Conservation (phyloP, 2,329 filamentous ascomycete species). For the Pseudopithomyces chartarum region DNA sequence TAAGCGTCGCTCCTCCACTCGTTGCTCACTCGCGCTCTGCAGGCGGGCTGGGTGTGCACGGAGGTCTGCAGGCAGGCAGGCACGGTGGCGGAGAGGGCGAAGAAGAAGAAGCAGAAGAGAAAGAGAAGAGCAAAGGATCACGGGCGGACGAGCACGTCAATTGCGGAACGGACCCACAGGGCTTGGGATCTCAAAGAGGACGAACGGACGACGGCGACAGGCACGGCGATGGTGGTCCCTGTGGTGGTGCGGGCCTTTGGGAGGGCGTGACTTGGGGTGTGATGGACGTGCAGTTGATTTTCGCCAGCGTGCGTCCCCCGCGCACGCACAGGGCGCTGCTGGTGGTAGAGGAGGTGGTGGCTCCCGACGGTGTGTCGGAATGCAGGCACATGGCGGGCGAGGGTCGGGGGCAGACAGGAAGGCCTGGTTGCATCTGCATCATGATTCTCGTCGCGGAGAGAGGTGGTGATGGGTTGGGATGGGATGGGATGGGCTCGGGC, state of each 20-base stretch:
- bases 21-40: background rate
- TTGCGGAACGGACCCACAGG: too few species aligned
- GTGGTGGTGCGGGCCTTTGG: background rate
- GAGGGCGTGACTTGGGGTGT: conserved; percentile 6
- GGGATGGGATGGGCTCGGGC: background rate
- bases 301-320: conserved; percentile 4
- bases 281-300: conserved; percentile 15
- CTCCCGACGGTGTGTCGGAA: background rate
- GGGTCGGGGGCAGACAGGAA: too few species aligned
- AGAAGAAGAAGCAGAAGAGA: background rate
- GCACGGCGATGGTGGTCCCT: too few species aligned
- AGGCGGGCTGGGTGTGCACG: background rate
- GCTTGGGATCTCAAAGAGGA: background rate
- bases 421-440: too few species aligned
- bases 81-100: background rate
- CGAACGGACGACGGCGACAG: background rate
- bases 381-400: too few species aligned
- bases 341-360: background rate
- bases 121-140: too few species aligned
- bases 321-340: background rate
- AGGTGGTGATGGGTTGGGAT: background rate
- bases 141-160: too few species aligned
- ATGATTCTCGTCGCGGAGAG: background rate
- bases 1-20: background rate
- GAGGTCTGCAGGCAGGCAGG: background rate